A percentile compares a stretch with the other conserved stretches of the same genome.
Evolutionary conservation across 2,329 filamentous ascomycete genomes (phyloP).

Genomic region (Paramyrothecium sp.): DNA sequence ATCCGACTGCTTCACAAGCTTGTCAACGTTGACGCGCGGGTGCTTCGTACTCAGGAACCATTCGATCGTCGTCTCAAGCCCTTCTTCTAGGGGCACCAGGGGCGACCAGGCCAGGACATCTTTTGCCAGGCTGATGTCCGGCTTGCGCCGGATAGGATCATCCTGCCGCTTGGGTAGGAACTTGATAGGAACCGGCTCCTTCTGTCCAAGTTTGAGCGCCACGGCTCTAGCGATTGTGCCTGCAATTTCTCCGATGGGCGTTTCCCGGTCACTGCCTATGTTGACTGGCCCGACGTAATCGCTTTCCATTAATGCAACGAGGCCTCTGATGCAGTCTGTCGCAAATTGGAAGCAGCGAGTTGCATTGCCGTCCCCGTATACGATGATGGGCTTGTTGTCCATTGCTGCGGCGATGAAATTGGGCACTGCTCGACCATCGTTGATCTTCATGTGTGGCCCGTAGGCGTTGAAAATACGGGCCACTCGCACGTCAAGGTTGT

Average conservation of each 20-base stretch:
- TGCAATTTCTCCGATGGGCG: constrained; percentile 7
- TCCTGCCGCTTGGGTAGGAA: constrained; percentile 9
- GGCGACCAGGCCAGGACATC: constrained; percentile 6
- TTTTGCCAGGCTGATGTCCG: constrained; percentile 8
- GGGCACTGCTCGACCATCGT: constrained; percentile 10
- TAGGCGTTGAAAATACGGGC: constrained; percentile 13
- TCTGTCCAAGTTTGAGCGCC: constrained; percentile 5
- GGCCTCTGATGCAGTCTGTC: constrained; percentile 6
- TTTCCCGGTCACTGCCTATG: constrained; percentile 9
- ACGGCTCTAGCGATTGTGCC: constrained; percentile 5
- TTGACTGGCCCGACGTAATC: constrained; percentile 8
- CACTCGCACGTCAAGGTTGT: constrained; percentile 18
- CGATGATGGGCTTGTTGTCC: constrained; percentile 4
- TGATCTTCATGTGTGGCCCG: constrained; percentile 8
- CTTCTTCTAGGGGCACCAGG: constrained; percentile 7
- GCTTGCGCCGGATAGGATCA: constrained; percentile 9
- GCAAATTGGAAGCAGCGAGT: constrained; percentile 11
- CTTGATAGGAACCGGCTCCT: not conserved
- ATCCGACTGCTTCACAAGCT: not conserved
- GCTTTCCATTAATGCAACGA: constrained; percentile 7
- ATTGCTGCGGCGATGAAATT: constrained; percentile 11
- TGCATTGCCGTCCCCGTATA: constrained; percentile 9
- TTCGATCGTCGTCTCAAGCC: constrained; percentile 5
- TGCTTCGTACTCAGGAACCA: constrained; percentile 6
- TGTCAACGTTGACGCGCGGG: not conserved